Evolutionary conservation across 106 monocot species (phyloP), one percentile per base, ranked within the genome.

Genomic region (Allium fistulosum): DNA sequence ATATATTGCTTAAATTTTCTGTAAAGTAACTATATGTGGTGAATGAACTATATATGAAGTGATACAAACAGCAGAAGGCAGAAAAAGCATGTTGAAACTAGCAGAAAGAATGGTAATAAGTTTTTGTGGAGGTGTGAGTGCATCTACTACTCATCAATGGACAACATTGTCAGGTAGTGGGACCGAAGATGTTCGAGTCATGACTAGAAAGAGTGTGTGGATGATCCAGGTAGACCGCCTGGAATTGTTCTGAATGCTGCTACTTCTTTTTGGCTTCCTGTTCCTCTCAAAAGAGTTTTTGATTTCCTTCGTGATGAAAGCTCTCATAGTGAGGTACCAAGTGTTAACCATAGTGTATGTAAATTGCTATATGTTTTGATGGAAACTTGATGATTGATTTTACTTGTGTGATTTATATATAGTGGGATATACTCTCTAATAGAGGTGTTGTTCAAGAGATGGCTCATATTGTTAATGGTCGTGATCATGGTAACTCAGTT

Each of bases 371-470:
- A 37, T 37, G 37, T 37, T 37, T 37, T 37, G 37, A 37, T 37
- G 5, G 37, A 37, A 37, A 37, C 37, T 37, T 5, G 2, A 37
- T 37, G 37, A 37, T 37, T 37, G 37, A 37, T 37, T 5, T 5
- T 37, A 37, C 37, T 2, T 5, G 37, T 37, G 37, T 37, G 2
- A 37, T 68, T 18, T 3, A 16, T 60, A 10, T 47, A 62, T 91
- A 94, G 92, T 99, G 97, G 97, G 97, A 99, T 67, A 99, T 99
- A 17, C 84, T 99, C 58, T 99, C 97, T 3, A 99, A 92, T 51
- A 92, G 97, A 22, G 91, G 97, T 4, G 81, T 85, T 9, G 90
- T 99, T 11, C 92, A 92, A 27, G 97, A 99, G 59, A 90, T 99
- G 97, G 92, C 88, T 18, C 97, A 90, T 77, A 87, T 92, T 7